Percentiles rank a stretch among this genome's conserved stretches.
phyloP scores from a whole-genome alignment of 2,329 filamentous ascomycete species.

The Aspergillus udagawae region DNA sequence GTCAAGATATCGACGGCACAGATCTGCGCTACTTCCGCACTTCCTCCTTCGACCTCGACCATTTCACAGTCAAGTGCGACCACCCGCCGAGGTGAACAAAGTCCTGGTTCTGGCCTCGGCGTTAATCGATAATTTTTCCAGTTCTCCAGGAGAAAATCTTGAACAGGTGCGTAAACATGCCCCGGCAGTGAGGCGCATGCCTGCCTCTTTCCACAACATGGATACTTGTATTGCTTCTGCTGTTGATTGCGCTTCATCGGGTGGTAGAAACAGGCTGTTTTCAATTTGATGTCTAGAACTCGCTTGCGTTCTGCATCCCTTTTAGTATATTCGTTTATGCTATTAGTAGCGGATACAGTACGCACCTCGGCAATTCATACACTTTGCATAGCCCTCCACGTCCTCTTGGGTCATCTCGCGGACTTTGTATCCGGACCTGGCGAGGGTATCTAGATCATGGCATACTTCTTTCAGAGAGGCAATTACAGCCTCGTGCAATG shows the following conservation, averaged over 20 bases:
- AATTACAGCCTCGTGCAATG: background rate
- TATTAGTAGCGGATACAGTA: too few species aligned
- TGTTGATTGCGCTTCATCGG: background rate
- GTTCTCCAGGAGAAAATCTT: background rate
- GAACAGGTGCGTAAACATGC: background rate
- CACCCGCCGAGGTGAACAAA: slow-evolving; percentile 12
- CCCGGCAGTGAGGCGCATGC: background rate
- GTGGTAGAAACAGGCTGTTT: background rate
- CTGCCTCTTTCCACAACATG: background rate
- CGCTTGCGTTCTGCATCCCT: background rate
- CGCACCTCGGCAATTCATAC: background rate
- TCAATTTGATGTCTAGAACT: background rate
- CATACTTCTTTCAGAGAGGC: background rate
- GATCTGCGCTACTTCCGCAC: slow-evolving; percentile 33
- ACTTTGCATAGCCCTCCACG: background rate
- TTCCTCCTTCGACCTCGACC: slow-evolving; percentile 33
- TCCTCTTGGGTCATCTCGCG: background rate
- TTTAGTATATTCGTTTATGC: background rate
- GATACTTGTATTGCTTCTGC: background rate
- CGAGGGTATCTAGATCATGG: background rate
- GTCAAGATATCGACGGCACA: slow-evolving; percentile 46
- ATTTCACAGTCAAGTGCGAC: slow-evolving; percentile 50
- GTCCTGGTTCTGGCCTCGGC: background rate
- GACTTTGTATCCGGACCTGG: background rate
- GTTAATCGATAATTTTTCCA: background rate